Conservation (phyloP, 2,329 filamentous ascomycete species). For the Epichloe gansuensis region DNA sequence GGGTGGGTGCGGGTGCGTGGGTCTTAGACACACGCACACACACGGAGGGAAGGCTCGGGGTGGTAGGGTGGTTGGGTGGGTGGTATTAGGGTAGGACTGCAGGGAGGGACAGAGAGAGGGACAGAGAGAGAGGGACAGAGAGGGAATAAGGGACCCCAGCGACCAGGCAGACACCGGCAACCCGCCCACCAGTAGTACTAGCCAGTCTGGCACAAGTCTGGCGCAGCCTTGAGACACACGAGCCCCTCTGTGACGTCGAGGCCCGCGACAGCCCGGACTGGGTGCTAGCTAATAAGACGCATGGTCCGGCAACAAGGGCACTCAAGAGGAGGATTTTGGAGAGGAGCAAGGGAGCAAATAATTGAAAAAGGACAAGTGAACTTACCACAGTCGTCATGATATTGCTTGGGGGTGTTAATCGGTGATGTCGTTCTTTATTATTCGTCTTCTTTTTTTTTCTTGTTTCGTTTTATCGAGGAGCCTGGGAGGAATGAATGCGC, state of each 20-base stretch:
- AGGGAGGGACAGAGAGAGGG: background rate
- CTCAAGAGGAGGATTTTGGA: constrained; percentile 1
- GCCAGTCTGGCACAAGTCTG: constrained; percentile 7
- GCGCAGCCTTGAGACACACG: constrained; percentile 25
- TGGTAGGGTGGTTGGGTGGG: background rate
- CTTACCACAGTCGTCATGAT: constrained; percentile 28
- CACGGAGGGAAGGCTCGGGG: constrained; percentile 2
- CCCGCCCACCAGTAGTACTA: too few relatives aligned
- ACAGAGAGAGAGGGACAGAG: background rate
- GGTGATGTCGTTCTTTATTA: too few relatives aligned
- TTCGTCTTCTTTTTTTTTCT: too few relatives aligned
- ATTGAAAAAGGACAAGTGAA: constrained; percentile 9
- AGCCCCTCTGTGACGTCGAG: constrained; percentile 25
- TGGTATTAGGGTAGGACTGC: background rate
- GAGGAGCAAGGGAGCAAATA: background rate
- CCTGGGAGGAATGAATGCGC: background rate
- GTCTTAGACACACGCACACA: background rate
- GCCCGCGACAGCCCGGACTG: constrained; percentile 4
- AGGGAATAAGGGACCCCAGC: background rate
- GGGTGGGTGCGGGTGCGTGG: constrained; percentile 7
- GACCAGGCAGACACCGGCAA: constrained; percentile 4
- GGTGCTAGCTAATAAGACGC: constrained; percentile 2
- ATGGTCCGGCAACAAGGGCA: background rate
- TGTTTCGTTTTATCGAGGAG: too few relatives aligned
- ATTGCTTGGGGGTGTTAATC: background rate